Evolutionary conservation across 305 asterid species (phyloP).

Genomic region (Fraxinus sp.): DNA sequence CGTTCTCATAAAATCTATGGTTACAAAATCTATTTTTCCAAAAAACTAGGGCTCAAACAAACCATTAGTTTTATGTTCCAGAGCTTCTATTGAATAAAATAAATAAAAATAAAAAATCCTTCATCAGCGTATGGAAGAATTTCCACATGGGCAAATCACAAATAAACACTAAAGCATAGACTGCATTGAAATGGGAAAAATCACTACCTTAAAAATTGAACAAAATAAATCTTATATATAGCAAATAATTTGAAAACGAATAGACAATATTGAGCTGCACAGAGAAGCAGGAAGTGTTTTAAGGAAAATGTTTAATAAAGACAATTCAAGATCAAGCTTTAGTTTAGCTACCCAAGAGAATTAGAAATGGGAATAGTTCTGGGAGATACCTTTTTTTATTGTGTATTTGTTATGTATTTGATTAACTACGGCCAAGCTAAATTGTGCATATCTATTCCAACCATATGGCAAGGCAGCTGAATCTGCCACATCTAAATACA

Average conservation of each 20-base stretch:
- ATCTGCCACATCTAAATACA: conserved; percentile 58
- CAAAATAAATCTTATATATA: background rate
- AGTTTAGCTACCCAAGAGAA: background rate
- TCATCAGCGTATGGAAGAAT: background rate
- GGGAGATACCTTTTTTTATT: conserved; percentile 37
- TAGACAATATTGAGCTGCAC: background rate
- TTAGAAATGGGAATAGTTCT: background rate
- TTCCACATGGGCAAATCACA: background rate
- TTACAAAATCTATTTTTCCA: background rate
- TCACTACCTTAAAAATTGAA: background rate
- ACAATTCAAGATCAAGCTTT: background rate
- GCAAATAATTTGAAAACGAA: background rate
- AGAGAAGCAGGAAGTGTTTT: background rate
- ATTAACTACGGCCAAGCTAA: conserved; percentile 49
- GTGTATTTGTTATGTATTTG: conserved; percentile 47
- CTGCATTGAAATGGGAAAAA: background rate
- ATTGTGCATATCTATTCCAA: conserved; percentile 56
- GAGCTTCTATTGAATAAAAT: background rate
- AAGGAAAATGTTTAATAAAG: background rate
- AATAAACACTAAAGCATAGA: background rate
- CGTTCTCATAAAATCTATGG: background rate
- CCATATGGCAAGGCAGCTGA: conserved; percentile 44
- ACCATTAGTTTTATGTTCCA: background rate
- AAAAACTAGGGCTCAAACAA: background rate
- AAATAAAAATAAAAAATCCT: background rate